Conservation (phyloP, 148 eudicot species). For the Vaccinium myrtillus region DNA sequence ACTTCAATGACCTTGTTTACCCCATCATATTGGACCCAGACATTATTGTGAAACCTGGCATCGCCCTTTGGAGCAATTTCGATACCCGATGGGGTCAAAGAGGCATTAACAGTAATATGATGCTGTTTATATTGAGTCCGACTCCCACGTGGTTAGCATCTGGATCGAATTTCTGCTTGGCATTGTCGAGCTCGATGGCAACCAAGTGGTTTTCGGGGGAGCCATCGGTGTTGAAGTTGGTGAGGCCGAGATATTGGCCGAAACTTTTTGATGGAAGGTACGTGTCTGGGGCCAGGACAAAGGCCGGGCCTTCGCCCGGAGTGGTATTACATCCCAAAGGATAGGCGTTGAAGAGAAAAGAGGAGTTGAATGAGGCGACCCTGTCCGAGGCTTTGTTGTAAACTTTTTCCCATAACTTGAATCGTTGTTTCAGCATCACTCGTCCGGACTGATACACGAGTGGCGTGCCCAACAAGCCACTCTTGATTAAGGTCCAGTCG, state of each 20-base stretch:
- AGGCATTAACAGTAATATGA: conserved; percentile 4
- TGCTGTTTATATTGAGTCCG: conserved; percentile 55
- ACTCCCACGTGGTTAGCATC: conserved; percentile 74
- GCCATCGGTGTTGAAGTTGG: conserved; percentile 55
- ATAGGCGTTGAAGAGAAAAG: conserved; percentile 45
- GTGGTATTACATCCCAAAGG: fast-evolving
- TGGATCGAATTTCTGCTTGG: conserved; percentile 58
- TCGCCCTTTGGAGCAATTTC: too few relatives aligned
- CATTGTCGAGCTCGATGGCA: too few relatives aligned
- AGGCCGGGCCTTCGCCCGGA: conserved; percentile 67
- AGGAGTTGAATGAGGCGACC: conserved; percentile 58
- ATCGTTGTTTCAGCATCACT: conserved; percentile 7
- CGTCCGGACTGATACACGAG: too few relatives aligned
- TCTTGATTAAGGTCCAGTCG: too few relatives aligned
- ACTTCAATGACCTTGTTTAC: too few relatives aligned
- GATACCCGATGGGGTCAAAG: too few relatives aligned
- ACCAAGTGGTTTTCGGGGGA: conserved; percentile 28
- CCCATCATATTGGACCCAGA: too few relatives aligned
- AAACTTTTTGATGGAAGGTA: conserved; percentile 36
- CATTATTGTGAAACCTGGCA: too few relatives aligned
- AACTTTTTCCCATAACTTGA: conserved; percentile 43
- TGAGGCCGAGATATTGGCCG: conserved; percentile 59
- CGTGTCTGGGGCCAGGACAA: conserved; percentile 52
- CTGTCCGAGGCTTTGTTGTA: background rate
- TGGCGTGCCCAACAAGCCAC: too few relatives aligned